Conservation (phyloP, 257 asterid genomes). For the Nicotiana tomentosiformis region DNA sequence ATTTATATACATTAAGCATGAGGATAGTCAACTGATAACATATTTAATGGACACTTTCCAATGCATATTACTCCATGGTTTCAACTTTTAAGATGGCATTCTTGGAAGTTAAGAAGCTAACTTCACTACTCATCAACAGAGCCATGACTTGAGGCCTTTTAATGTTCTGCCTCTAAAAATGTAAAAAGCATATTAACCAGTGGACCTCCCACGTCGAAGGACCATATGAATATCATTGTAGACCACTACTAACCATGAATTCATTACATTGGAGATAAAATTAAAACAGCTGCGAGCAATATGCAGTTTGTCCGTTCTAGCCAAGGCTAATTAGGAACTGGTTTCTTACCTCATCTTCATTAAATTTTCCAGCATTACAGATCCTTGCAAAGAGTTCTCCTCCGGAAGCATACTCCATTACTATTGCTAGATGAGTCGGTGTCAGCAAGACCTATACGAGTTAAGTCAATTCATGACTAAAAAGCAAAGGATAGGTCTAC, state of each 20-base stretch:
- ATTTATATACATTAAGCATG: not conserved
- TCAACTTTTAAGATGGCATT: not conserved
- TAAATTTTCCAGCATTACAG: conserved; percentile 34
- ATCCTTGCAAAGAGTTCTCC: conserved; percentile 44
- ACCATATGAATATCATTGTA: not conserved
- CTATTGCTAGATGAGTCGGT: conserved; percentile 40
- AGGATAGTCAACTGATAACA: not conserved
- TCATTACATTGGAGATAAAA: not conserved
- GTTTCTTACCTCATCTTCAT: conserved; percentile 25
- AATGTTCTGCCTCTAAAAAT: not conserved
- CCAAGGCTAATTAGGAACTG: not conserved
- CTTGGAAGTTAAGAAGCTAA: not conserved
- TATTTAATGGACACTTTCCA: not conserved
- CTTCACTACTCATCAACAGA: not conserved
- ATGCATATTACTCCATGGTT: not conserved
- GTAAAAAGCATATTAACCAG: not conserved
- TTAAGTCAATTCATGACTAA: not conserved
- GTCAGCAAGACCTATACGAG: conserved; percentile 33
- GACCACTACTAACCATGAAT: not conserved
- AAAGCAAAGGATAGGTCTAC: not conserved
- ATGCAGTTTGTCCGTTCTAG: not conserved
- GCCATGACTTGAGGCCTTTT: not conserved
- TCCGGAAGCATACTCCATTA: conserved; percentile 47
- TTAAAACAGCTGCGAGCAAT: not conserved
- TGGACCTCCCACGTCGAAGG: not conserved